phyloP scores from a whole-genome alignment of 2,329 filamentous ascomycete species.

The Colletotrichum destructivum region DNA sequence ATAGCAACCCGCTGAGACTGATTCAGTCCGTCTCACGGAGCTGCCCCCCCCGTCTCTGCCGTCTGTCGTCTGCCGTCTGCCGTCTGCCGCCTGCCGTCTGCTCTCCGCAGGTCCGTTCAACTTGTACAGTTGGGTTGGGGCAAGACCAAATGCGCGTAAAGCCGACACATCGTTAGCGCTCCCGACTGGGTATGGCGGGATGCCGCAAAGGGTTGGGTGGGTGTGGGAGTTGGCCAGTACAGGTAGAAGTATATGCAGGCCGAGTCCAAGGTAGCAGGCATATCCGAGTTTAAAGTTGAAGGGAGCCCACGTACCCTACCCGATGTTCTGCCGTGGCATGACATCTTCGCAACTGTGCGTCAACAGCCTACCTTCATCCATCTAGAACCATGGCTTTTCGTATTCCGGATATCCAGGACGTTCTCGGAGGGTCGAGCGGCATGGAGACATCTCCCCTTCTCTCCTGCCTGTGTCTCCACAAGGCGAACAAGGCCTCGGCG shows the following conservation, averaged over 20 bases:
- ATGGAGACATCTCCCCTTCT: slow-evolving; percentile 27
- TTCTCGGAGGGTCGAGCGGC: slow-evolving; percentile 22
- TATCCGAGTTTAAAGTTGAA: background rate
- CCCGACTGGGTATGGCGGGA: slow-evolving; percentile 12
- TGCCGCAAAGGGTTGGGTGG: background rate
- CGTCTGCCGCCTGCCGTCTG: slow-evolving; percentile 7
- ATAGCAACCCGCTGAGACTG: background rate
- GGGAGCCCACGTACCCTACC: background rate
- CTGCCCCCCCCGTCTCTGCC: slow-evolving; percentile 1
- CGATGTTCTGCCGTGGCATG: slow-evolving; percentile 3
- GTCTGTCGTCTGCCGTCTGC: slow-evolving; percentile 4
- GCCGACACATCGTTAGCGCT: slow-evolving; percentile 9
- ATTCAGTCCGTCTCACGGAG: slow-evolving; percentile 1
- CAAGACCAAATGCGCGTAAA: slow-evolving; percentile 12
- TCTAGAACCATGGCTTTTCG: slow-evolving; percentile 16
- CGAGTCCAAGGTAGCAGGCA: background rate
- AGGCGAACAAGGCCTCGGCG: slow-evolving; percentile 22
- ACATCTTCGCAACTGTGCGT: slow-evolving; percentile 14
- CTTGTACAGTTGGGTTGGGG: background rate
- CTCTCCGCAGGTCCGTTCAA: background rate
- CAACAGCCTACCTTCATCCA: slow-evolving; percentile 14
- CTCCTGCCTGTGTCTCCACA: slow-evolving; percentile 23
- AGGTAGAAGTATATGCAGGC: slow-evolving; percentile 4
- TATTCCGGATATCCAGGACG: slow-evolving; percentile 21
- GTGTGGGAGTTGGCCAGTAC: slow-evolving; percentile 1